Percentiles rank a stretch among this genome's conserved stretches.
phyloP scores from a whole-genome alignment of 345 rosid species.

The Syzygium aqueum region DNA sequence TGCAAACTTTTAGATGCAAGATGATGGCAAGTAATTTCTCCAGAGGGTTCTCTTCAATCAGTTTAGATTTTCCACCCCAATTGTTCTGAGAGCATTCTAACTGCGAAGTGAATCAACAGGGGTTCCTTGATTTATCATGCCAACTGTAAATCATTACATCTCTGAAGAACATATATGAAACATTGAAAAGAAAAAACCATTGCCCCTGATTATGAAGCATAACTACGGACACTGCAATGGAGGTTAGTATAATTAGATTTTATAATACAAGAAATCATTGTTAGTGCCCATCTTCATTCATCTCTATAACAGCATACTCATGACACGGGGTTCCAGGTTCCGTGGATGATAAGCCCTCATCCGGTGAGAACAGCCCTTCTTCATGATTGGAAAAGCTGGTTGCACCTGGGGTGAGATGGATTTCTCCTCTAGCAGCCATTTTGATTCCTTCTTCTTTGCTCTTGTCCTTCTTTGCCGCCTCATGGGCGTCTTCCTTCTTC shows the following conservation, averaged over 20 bases:
- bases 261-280: background rate
- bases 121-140: background rate
- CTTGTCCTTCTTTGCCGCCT: background rate
- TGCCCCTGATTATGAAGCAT: background rate
- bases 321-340: background rate
- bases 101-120: background rate
- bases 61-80: background rate
- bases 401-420: background rate
- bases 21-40: background rate
- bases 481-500: slow-evolving; percentile 1
- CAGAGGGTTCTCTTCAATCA: background rate
- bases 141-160: background rate
- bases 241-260: background rate
- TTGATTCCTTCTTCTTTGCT: background rate
- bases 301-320: background rate
- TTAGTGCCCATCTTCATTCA: background rate
- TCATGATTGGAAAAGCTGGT: background rate
- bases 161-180: background rate
- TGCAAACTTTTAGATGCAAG: background rate
- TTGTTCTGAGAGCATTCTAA: background rate
- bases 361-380: background rate
- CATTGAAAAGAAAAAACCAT: background rate
- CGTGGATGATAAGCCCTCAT: background rate
- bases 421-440: background rate
- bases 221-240: background rate